phyloP scores from a whole-genome alignment of 331 rosid genomes.

The Cucumis variabilis region DNA sequence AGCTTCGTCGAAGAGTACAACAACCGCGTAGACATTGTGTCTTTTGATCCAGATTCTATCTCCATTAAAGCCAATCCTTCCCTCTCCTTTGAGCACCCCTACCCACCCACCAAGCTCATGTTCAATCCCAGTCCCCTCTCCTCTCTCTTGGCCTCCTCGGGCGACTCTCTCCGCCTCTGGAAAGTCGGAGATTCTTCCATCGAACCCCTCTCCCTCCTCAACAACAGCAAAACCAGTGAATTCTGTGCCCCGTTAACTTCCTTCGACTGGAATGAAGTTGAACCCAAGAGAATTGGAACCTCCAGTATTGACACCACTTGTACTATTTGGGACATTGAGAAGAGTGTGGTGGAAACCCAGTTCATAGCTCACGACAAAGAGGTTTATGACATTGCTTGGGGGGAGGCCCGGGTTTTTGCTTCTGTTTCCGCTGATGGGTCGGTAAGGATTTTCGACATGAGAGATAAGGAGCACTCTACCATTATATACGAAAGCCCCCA shows the following conservation, averaged over 20 bases:
- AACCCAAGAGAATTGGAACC: slow-evolving; percentile 81
- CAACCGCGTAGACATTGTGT: slow-evolving; percentile 82
- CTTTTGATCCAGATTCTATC: slow-evolving; percentile 76
- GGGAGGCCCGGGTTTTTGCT: slow-evolving; percentile 89
- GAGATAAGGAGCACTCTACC: slow-evolving; percentile 95
- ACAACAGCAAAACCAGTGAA: slow-evolving; percentile 87
- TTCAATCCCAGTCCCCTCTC: slow-evolving; percentile 72
- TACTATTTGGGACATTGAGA: slow-evolving; percentile 91
- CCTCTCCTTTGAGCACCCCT: slow-evolving; percentile 95
- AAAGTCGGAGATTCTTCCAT: slow-evolving; percentile 67
- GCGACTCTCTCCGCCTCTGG: slow-evolving; percentile 99
- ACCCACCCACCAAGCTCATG: slow-evolving; percentile 98
- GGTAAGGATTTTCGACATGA: slow-evolving; percentile 80
- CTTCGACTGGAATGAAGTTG: slow-evolving; percentile 95
- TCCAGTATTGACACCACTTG: slow-evolving; percentile 97
- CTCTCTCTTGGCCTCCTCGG: slow-evolving; percentile 91
- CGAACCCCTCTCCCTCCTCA: slow-evolving; percentile 72
- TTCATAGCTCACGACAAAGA: slow-evolving; percentile 99
- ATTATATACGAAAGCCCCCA: slow-evolving; percentile 92
- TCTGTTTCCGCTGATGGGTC: slow-evolving; percentile 98
- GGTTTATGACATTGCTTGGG: slow-evolving; percentile 97
- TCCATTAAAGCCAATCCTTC: slow-evolving; percentile 56
- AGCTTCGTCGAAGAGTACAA: slow-evolving; percentile 85
- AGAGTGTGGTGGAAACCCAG: slow-evolving; percentile 88
- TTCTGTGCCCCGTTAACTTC: slow-evolving; percentile 95